Conservation (phyloP, 2,329 filamentous ascomycete species). For the Exophiala sp. region DNA sequence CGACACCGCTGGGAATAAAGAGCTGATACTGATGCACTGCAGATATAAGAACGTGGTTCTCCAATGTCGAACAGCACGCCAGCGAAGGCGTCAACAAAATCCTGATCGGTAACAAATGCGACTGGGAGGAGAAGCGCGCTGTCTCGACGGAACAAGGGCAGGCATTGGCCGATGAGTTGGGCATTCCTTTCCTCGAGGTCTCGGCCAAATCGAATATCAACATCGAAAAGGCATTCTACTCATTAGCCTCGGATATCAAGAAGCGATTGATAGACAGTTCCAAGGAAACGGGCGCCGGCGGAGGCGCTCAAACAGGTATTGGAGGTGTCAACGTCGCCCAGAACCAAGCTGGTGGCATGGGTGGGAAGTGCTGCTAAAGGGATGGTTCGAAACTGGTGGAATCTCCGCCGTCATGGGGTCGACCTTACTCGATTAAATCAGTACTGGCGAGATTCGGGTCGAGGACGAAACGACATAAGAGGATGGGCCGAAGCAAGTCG, state of each 20-base stretch:
- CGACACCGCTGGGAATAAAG: background rate
- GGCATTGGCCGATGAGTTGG: slow-evolving; percentile 87
- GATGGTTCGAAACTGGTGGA: background rate
- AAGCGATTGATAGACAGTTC: slow-evolving; percentile 92
- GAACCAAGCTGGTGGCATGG: slow-evolving; percentile 51
- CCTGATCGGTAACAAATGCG: slow-evolving; percentile 98
- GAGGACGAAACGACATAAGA: too few relatives aligned
- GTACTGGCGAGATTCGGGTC: background rate
- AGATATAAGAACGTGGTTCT: slow-evolving; percentile 99
- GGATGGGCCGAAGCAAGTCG: too few relatives aligned
- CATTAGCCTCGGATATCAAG: slow-evolving; percentile 93
- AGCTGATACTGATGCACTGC: slow-evolving; percentile 17
- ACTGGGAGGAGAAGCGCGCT: slow-evolving; percentile 98
- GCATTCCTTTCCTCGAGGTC: slow-evolving; percentile 97
- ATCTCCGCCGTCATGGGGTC: background rate
- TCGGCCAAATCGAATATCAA: slow-evolving; percentile 99
- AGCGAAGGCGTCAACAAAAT: slow-evolving; percentile 99
- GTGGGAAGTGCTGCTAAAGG: slow-evolving; percentile 70
- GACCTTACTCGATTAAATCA: background rate
- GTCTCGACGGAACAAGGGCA: slow-evolving; percentile 92
- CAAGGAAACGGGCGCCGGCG: slow-evolving; percentile 46
- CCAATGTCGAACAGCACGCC: slow-evolving; percentile 96
- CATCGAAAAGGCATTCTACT: slow-evolving; percentile 98
- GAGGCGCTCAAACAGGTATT: slow-evolving; percentile 34
- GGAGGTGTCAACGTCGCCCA: slow-evolving; percentile 67